Conservation (phyloP, 1,284 basidiomycete species). For the Marasmius fiardii region DNA sequence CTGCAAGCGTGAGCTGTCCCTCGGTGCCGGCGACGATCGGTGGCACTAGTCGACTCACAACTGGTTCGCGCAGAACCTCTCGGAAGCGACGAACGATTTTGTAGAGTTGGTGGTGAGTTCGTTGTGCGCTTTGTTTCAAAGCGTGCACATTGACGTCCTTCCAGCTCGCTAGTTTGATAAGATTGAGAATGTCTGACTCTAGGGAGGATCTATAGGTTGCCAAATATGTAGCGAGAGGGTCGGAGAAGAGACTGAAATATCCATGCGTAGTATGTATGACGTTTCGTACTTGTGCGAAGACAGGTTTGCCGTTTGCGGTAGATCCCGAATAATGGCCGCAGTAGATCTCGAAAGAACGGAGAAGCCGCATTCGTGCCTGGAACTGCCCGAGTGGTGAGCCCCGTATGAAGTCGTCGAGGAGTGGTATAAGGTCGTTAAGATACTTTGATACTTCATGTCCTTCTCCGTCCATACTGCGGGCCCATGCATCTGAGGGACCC, state of each 20-base stretch:
- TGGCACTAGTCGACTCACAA: slow-evolving; percentile 39
- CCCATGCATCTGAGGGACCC: slow-evolving; percentile 53
- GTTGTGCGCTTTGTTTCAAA: slow-evolving; percentile 87
- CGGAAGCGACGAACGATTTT: slow-evolving; percentile 91
- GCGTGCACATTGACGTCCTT: slow-evolving; percentile 97
- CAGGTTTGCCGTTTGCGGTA: slow-evolving; percentile 21
- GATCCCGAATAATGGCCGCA: slow-evolving; percentile 30
- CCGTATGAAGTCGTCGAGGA: slow-evolving; percentile 82
- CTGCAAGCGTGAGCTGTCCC: slow-evolving; percentile 13
- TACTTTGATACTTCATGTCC: slow-evolving; percentile 44
- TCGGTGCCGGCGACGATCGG: slow-evolving; percentile 36
- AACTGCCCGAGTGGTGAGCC: slow-evolving; percentile 87
- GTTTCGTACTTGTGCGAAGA: slow-evolving; percentile 48
- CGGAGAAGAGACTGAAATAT: slow-evolving; percentile 68
- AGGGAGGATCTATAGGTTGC: slow-evolving; percentile 57
- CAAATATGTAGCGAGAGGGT: slow-evolving; percentile 51
- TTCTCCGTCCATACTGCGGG: slow-evolving; percentile 31
- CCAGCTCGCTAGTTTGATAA: slow-evolving; percentile 97
- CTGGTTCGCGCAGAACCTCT: slow-evolving; percentile 80
- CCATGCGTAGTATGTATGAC: slow-evolving; percentile 67
- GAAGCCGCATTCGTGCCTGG: slow-evolving; percentile 62
- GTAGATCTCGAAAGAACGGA: slow-evolving; percentile 67
- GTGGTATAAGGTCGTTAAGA: slow-evolving; percentile 67
- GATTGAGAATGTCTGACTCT: slow-evolving; percentile 82
- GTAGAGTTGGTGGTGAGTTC: slow-evolving; percentile 90